phyloP scores from a whole-genome alignment of 176 grass and related monocot species.

The Ensete ventricosum region DNA sequence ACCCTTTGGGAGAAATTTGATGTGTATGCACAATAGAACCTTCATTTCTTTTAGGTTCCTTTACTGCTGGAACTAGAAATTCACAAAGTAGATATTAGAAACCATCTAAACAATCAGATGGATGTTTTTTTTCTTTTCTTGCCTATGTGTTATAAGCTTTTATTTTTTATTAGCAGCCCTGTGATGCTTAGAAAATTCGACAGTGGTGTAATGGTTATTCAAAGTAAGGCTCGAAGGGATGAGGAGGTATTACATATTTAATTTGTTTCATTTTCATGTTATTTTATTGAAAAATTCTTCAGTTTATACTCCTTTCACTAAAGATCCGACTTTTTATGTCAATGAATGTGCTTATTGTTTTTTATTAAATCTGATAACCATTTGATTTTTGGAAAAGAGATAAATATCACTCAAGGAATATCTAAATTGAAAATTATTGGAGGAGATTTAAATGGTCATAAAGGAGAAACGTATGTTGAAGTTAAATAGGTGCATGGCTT shows the following conservation, averaged over 20 bases:
- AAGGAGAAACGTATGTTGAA: too few species aligned
- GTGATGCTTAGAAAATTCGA: slow-evolving; percentile 97
- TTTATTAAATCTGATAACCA: not conserved
- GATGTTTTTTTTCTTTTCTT: slow-evolving; percentile 32
- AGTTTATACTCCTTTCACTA: not conserved
- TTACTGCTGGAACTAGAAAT: slow-evolving; percentile 27
- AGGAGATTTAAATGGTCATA: too few species aligned
- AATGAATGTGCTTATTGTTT: not conserved
- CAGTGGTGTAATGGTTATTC: slow-evolving; percentile 97
- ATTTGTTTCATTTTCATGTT: slow-evolving; percentile 1
- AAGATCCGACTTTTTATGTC: not conserved
- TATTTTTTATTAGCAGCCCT: slow-evolving; percentile 66
- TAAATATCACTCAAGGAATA: too few species aligned
- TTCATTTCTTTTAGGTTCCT: slow-evolving; percentile 24
- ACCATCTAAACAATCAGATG: slow-evolving; percentile 12
- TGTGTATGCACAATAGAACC: slow-evolving; percentile 62
- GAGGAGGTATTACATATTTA: slow-evolving; percentile 51
- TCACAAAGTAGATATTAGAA: slow-evolving; percentile 17
- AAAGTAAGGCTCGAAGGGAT: slow-evolving; percentile 95
- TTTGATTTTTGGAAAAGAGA: not conserved
- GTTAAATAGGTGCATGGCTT: too few species aligned
- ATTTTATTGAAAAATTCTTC: not conserved
- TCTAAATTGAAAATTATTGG: too few species aligned
- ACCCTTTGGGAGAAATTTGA: slow-evolving; percentile 98
- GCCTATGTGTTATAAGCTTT: slow-evolving; percentile 54